Conservation (phyloP, 164 flowering plant genomes). For the Annona cherimola region DNA sequence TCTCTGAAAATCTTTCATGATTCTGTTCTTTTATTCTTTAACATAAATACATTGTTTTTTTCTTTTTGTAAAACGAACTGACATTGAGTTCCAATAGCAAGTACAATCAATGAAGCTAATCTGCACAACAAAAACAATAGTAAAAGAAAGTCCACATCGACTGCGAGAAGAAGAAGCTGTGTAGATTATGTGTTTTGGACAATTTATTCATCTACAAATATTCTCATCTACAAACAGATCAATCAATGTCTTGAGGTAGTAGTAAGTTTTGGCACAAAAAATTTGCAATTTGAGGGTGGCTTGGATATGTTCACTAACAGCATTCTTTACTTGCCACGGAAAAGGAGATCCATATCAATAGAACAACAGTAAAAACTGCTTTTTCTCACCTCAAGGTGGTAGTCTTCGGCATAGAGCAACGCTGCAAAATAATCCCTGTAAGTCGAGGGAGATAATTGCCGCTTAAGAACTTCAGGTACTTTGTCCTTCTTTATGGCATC, state of each 20-base stretch:
- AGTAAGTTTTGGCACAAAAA: neutral
- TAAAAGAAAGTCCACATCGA: no score
- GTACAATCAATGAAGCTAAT: no score
- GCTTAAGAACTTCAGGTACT: constrained; percentile 24
- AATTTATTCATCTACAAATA: no score
- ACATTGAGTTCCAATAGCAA: no score
- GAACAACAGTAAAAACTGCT: neutral
- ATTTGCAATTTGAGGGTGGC: neutral
- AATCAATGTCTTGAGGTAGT: neutral
- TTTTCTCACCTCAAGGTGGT: constrained; percentile 27
- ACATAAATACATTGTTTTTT: no score
- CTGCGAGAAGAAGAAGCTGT: no score
- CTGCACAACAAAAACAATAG: no score
- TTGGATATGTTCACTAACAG: neutral
- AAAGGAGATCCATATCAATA: neutral
- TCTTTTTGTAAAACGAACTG: no score
- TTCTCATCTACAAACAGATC: neutral
- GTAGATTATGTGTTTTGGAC: no score
- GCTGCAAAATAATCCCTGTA: constrained; percentile 32
- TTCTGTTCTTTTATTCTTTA: no score
- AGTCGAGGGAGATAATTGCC: constrained; percentile 20
- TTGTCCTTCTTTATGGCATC: constrained; percentile 19
- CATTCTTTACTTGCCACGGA: neutral
- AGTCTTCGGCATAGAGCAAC: constrained; percentile 37
- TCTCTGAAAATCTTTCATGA: no score